Percentiles rank a stretch among this genome's conserved stretches.
These are phyloP conservation scores for Candida pseudoglaebosa DNA, from an alignment of 805 yeast species.

Conservation along the genomic window DNA sequence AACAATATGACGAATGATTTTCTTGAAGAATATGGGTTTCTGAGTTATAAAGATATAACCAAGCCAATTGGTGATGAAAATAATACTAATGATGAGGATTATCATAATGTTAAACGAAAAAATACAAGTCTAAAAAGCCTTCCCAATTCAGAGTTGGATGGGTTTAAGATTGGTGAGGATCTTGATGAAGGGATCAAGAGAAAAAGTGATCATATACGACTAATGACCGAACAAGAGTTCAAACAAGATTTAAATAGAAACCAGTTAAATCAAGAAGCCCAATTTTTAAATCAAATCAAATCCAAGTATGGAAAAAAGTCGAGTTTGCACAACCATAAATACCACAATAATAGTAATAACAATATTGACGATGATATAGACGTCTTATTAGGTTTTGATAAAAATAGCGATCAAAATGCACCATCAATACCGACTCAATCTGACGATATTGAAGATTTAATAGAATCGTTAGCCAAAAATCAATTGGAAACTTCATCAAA, in stretches of 20 bases:
- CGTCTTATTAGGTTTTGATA: constrained; percentile 12
- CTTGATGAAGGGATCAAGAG: not conserved
- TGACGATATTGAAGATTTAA: constrained; percentile 10
- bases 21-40: constrained; percentile 38
- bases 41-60: constrained; percentile 25
- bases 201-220: constrained; percentile 10
- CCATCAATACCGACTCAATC: not conserved
- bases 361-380: constrained; percentile 18
- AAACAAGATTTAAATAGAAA: constrained; percentile 21
- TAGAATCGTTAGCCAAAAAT: constrained; percentile 1
- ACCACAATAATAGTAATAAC: not conserved
- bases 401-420: not conserved
- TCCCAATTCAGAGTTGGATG: constrained; percentile 27
- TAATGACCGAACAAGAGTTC: constrained; percentile 24
- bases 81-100: constrained; percentile 22
- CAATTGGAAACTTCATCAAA: too few relatives aligned
- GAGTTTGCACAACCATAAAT: too few relatives aligned
- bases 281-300: constrained; percentile 26
- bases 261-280: constrained; percentile 22
- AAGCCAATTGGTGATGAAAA: constrained; percentile 23
- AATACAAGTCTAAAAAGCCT: constrained; percentile 20
- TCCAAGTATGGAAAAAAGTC: constrained; percentile 19
- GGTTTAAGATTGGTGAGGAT: constrained; percentile 32
- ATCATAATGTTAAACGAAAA: constrained; percentile 23
- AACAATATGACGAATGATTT: constrained; percentile 28